Base-by-base conservation (phyloP, 2,329 filamentous ascomycete species). In the Colletotrichum karsti region DNA sequence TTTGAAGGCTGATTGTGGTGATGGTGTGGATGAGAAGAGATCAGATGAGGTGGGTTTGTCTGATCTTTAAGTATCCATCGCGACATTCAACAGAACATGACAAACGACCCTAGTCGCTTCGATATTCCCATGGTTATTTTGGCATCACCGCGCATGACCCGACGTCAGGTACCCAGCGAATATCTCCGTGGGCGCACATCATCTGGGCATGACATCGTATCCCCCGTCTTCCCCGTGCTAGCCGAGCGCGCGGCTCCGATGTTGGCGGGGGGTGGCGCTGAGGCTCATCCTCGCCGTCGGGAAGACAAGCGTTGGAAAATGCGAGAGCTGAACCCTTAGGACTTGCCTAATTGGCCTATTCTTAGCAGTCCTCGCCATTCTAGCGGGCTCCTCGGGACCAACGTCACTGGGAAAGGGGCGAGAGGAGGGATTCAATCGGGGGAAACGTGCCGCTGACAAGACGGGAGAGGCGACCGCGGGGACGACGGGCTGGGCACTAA, bases 141-240 rank as follows among this genome's bases (percentile, higher is more conserved):
- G 35, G 35, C 18, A 39, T 33, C 5, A 39, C 28, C 12, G 51
- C 44, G 28, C 15, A 39, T 33, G 4, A 39, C 28, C 15, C 42
- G 33, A 64, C 53, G 51, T 53, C 64, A 67, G 30, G 51, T 13
- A 7, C 42, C 28, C 18, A 24, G 24, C 24, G 12, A 57, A 26
- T n/a, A 30, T 67, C 20, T 46, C 42, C 48, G 26, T 53, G 51
- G 28, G 12, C 20, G 51, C 24, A 22, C n/a, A 37, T 57, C 26
- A 7, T n/a, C 35, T 57, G 35, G 42, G 42, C 42, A 57, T 67
- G 59, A 67, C 64, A 53, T 63, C 33, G 50, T 56, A 22, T 20
- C 3, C 8, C 22, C n/a, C 63, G 24, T 7, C 18, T 15, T 10
- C 46, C 39, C 48, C 57, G 33, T 48, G 30, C 37, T 30, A 54